Conservation (phyloP, 1,284 basidiomycete species). For the Ganoderma resinaceum region DNA sequence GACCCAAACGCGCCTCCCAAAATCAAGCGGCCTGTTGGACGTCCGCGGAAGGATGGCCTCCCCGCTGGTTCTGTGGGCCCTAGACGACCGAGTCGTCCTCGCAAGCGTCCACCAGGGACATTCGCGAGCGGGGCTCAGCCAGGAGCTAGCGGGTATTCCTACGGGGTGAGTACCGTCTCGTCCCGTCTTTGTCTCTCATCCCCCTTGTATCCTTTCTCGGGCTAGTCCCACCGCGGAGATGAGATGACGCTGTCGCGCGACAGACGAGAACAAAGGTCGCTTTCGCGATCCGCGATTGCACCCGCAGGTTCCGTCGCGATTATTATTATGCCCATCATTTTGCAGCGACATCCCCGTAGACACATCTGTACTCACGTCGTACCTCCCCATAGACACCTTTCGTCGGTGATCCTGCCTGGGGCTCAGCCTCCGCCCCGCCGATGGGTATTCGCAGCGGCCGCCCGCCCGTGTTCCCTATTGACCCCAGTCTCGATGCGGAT, state of each 20-base stretch:
- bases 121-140: constrained; percentile 39
- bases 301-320: neutral
- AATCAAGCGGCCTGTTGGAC: constrained; percentile 60
- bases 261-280: neutral
- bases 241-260: neutral
- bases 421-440: constrained; percentile 43
- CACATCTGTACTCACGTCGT: constrained; percentile 4
- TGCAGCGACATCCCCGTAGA: neutral
- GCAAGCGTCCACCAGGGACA: constrained; percentile 48
- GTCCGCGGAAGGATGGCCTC: constrained; percentile 64
- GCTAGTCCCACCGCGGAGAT: neutral
- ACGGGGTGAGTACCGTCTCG: constrained; percentile 28
- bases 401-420: constrained; percentile 30
- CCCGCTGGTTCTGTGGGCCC: constrained; percentile 57
- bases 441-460: constrained; percentile 35
- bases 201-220: neutral
- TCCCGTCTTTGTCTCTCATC: neutral
- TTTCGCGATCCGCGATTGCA: neutral
- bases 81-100: constrained; percentile 43
- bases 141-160: constrained; percentile 29
- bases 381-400: constrained; percentile 27
- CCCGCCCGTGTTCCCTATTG: constrained; percentile 47
- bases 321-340: neutral
- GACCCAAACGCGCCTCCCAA: constrained; percentile 49
- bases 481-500: constrained; percentile 59